Base-by-base conservation (phyloP, 108 stramenopile species). In the Licmophora abbreviata region DNA sequence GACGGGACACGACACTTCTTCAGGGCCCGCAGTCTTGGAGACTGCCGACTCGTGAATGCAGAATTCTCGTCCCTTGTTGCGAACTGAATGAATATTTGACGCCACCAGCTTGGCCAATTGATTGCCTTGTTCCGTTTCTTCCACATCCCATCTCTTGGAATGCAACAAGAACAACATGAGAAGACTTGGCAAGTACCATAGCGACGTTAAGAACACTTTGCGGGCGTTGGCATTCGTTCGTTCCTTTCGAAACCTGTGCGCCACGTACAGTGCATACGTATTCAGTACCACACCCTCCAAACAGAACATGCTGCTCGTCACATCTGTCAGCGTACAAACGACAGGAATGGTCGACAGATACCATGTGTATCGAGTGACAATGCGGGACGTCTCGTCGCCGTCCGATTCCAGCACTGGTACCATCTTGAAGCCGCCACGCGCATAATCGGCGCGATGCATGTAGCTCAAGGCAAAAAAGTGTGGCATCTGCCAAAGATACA, bases 401-500 rank as follows among this genome's bases (percentile, higher is more conserved):
- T 80, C 76, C 14, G 76, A 77, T 52, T 77, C 75, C 49, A 64
- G 35, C 15, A 54, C 81, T 56, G 54, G 85, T 59, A 56, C 73
- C 72, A 61, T 77, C 55, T 53, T 80, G 84, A 78, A 91, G 1
- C 82, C 85, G 15, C 87, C 92, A 25, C 87, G 72, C 38, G 64
- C 52, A 56, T 88, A 93, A 71, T 93, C 92, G 0, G 64, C 57
- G 8, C 94, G 71, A 69, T 97, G 82, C 84, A 97, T 88, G 79
- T 88, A 99, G 43, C 80, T 73, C 9, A 99, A 77, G 0, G 99
- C 96, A 64, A 96, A 98, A 60, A 99, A 99, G 66, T 99, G 99
- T 25, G 97, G 97, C 56, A 99, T 93, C 66, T 99, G 99, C 99
- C 99, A 99, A 22, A 96, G 60, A 58, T 92, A 97, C 29, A 98